Evolutionary conservation across 2,329 filamentous ascomycete genomes (phyloP).

Genomic region (Gnomoniopsis smithogilvyi): DNA sequence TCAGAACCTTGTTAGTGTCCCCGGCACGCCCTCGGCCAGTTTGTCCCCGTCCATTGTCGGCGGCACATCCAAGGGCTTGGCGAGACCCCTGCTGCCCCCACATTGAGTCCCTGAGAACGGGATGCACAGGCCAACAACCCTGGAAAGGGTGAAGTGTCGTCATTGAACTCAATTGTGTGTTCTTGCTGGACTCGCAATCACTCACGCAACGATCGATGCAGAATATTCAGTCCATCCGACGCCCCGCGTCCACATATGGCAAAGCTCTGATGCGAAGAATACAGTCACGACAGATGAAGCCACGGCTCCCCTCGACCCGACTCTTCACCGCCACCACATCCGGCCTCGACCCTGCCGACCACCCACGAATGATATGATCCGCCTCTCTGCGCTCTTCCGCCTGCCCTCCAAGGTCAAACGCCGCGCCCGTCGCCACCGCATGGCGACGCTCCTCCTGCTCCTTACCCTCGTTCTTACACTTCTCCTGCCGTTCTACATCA

Average conservation of each 20-base stretch:
- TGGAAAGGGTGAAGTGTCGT: background rate
- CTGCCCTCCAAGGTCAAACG: constrained; percentile 55
- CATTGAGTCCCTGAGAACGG: background rate
- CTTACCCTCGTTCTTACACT: constrained; percentile 33
- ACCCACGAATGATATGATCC: constrained; percentile 23
- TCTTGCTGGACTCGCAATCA: background rate
- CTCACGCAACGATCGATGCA: background rate
- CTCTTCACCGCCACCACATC: background rate
- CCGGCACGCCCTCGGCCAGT: background rate
- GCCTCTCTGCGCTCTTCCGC: constrained; percentile 43
- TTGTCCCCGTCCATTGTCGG: background rate
- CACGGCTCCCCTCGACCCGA: constrained; percentile 4
- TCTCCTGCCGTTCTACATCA: constrained; percentile 54
- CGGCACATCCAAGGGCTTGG: no score
- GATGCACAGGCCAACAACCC: background rate
- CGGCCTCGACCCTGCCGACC: background rate
- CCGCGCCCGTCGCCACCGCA: constrained; percentile 55
- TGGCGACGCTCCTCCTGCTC: constrained; percentile 50
- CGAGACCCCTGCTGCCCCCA: background rate
- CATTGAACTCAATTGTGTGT: background rate
- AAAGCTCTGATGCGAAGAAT: background rate
- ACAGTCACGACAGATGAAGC: constrained; percentile 9
- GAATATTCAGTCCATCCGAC: no score
- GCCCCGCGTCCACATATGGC: constrained; percentile 1
- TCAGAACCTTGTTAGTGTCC: no score